Base-by-base conservation (phyloP, 176 grass and related monocot genomes). In the Cocos nucifera region DNA sequence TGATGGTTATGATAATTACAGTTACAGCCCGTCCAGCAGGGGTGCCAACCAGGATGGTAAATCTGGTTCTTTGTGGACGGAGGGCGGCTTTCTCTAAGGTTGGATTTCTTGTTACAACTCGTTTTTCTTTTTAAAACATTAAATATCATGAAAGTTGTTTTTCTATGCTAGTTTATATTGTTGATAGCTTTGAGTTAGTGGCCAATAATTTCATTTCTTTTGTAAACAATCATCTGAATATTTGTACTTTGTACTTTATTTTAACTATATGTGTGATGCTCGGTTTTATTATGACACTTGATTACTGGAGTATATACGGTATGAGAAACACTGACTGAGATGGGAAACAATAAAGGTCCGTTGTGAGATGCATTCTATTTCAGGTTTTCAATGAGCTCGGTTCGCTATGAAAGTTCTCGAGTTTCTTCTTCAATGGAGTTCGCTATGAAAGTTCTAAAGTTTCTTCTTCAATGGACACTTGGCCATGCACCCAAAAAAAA, bases 11-110 rank as follows among this genome's bases (percentile, higher is more conserved):
- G 81, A 85, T 56, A 89, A 59, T 70, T 80, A 73, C 78, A 81
- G 53, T 49, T 79, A 83, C 51, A 70, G 64, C 76, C 73, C 70
- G 25, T 54, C 73, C 29, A 82, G 58, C 57, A 89, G 80, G 49
- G 79, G 69, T 15, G 69, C 59, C 63, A 85, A 77, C 69, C 80
- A 83, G 64, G 87, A 82, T 27, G 64, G 81, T 22, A 81, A 86
- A 52, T 74, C 93, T 0, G 53, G 68, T 61, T 70, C 79, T 3
- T 62, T 57, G 69, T 98, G 93, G 88, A 80, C 65, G 1, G 84
- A 88, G 7, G 84, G 88, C 3, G 93, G 93, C 35, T 98, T 98
- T 75, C 84, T 64, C 61, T 98, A 63, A 88, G 56, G 6, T 29
- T 50, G 4, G 63, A 19, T 18, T 56, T 0, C 55, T 22, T 21